These are phyloP conservation scores for Pleurotus ostreatus DNA, from an alignment of 768 basidiomycete species.

Conservation along the genomic window DNA sequence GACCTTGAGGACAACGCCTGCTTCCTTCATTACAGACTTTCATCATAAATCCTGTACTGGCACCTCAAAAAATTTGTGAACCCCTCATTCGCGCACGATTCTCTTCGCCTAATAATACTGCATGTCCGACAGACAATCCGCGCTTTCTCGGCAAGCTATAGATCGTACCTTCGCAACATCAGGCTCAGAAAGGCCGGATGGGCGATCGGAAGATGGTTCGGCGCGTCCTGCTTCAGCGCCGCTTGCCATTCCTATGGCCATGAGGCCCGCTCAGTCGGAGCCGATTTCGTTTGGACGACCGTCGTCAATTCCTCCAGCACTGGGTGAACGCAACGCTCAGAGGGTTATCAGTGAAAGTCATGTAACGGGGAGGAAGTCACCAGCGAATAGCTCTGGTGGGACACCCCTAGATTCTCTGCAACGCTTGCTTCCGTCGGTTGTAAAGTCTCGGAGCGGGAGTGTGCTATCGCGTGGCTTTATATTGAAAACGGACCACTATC, in stretches of 20 bases:
- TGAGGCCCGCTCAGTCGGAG: background rate
- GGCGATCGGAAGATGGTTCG: background rate
- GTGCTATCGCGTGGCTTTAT: constrained; percentile 89
- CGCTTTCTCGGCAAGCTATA: background rate
- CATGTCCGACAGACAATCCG: constrained; percentile 1
- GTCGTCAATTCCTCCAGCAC: constrained; percentile 18
- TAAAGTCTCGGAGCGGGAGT: constrained; percentile 79
- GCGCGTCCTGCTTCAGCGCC: background rate
- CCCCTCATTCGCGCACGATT: too few species aligned
- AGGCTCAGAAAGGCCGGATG: background rate
- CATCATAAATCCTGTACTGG: background rate
- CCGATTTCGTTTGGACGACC: constrained; percentile 9
- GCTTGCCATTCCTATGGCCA: background rate
- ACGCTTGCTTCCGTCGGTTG: constrained; percentile 67
- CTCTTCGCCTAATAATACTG: too few species aligned
- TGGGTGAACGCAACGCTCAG: background rate
- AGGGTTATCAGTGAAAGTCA: constrained; percentile 4
- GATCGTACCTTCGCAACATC: background rate
- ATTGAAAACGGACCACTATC: constrained; percentile 90
- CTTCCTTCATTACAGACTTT: background rate
- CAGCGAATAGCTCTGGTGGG: constrained; percentile 7
- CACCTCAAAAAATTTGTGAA: too few species aligned
- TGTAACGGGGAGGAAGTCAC: constrained; percentile 11
- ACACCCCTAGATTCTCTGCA: constrained; percentile 57
- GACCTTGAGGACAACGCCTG: background rate